These are phyloP conservation scores for Solanum megistacrolobum DNA, from an alignment of 257 asterid genomes.

Conservation along the genomic window DNA sequence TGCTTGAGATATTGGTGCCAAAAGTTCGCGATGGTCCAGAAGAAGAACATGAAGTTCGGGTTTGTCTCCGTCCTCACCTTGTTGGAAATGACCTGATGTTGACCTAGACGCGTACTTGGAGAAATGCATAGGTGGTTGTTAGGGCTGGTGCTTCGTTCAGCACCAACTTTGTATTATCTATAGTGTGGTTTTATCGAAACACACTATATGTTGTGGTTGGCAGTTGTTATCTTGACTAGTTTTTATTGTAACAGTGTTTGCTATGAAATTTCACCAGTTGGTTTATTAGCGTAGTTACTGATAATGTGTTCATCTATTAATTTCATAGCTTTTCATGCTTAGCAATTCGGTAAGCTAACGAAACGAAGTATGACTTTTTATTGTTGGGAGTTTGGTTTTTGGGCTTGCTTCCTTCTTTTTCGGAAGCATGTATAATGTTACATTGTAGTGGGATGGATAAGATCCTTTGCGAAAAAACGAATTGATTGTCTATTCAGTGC, in stretches of 20 bases:
- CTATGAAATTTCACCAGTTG: background rate
- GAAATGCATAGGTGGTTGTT: slow-evolving; percentile 21
- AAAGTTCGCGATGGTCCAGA: slow-evolving; percentile 65
- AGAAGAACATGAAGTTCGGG: slow-evolving; percentile 80
- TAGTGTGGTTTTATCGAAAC: background rate
- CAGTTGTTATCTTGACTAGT: background rate
- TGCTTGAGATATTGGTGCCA: slow-evolving; percentile 85
- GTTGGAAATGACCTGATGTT: slow-evolving; percentile 61
- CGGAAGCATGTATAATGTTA: background rate
- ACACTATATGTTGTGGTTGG: background rate
- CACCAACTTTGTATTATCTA: background rate
- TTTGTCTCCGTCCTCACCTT: slow-evolving; percentile 77
- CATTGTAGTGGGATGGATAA: background rate
- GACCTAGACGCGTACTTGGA: slow-evolving; percentile 21
- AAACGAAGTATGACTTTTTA: background rate
- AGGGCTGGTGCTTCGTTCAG: slow-evolving; percentile 9
- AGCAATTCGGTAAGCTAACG: background rate
- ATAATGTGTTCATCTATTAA: background rate
- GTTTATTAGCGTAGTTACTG: background rate
- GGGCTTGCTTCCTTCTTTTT: background rate
- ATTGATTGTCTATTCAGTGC: background rate
- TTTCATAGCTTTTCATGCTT: background rate
- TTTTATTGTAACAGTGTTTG: background rate
- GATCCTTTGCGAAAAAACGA: background rate
- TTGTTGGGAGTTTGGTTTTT: background rate